Evolutionary conservation across 352 stramenopile species (phyloP).

Genomic region (Phytopythium sindhum): DNA sequence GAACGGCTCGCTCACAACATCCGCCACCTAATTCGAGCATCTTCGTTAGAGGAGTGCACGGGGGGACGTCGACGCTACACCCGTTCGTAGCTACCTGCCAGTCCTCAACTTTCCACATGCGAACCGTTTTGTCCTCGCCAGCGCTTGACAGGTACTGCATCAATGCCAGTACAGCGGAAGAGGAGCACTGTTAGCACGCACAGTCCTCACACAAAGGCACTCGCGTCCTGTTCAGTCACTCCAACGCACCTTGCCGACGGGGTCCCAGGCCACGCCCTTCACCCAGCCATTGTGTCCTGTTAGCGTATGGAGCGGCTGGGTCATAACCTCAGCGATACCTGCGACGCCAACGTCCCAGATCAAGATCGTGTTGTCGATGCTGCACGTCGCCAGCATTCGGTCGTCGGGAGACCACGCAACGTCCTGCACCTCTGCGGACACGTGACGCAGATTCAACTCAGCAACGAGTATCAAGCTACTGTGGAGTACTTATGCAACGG

Average conservation of each 20-base stretch:
- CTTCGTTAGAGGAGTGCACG: background rate
- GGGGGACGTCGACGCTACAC: background rate
- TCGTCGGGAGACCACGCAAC: constrained; percentile 86
- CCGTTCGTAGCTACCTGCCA: constrained; percentile 43
- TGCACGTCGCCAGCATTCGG: constrained; percentile 85
- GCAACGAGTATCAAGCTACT: background rate
- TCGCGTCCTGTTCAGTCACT: background rate
- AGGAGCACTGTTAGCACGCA: background rate
- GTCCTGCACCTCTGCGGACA: constrained; percentile 68
- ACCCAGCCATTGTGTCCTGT: constrained; percentile 82
- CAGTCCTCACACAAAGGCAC: background rate
- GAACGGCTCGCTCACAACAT: constrained; percentile 71
- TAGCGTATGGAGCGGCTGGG: constrained; percentile 73
- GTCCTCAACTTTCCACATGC: constrained; percentile 78
- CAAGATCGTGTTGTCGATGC: constrained; percentile 86
- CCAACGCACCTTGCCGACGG: constrained; percentile 66
- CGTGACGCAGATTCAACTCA: background rate
- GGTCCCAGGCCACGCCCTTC: constrained; percentile 85
- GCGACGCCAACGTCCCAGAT: constrained; percentile 78
- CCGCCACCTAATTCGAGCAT: constrained; percentile 21
- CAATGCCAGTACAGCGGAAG: background rate
- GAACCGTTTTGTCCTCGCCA: constrained; percentile 84
- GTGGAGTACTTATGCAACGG: background rate
- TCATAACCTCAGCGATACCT: constrained; percentile 62
- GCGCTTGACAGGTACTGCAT: constrained; percentile 78